Evolutionary conservation across 441 rosid species (phyloP).

Genomic region (Cnidoscolus chayamansa): DNA sequence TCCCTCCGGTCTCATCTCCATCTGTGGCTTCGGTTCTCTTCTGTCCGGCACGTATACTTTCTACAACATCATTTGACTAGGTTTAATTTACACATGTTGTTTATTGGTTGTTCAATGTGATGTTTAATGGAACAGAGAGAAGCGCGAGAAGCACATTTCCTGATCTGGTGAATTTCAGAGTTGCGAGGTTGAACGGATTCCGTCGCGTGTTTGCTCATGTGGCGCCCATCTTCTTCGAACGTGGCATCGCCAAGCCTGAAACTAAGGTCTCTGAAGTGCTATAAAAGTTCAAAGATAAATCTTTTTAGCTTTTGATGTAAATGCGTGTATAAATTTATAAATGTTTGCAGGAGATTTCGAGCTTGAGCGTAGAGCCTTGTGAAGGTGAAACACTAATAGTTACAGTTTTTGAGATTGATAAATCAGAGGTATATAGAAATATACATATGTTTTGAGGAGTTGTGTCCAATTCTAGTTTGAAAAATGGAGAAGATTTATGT

Average conservation of each 20-base stretch:
- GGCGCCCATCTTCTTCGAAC: slow-evolving; percentile 90
- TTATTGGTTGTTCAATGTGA: neutral
- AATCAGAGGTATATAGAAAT: slow-evolving; percentile 52
- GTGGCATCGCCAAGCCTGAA: slow-evolving; percentile 81
- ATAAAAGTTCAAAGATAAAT: too few species aligned
- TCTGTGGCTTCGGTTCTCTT: slow-evolving; percentile 90
- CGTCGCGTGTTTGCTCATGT: slow-evolving; percentile 78
- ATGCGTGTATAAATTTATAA: neutral
- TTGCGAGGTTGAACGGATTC: slow-evolving; percentile 68
- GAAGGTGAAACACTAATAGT: slow-evolving; percentile 69
- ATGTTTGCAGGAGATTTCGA: slow-evolving; percentile 70
- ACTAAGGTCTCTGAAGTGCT: slow-evolving; percentile 46
- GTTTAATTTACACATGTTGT: neutral
- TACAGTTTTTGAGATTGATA: slow-evolving; percentile 74
- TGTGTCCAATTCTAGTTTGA: neutral
- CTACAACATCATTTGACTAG: neutral
- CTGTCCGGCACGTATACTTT: slow-evolving; percentile 55
- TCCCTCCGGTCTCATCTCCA: slow-evolving; percentile 59
- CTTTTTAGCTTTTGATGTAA: neutral
- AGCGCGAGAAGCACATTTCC: slow-evolving; percentile 93
- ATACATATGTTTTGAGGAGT: neutral
- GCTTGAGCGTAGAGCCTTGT: slow-evolving; percentile 83
- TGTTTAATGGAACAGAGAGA: slow-evolving; percentile 40
- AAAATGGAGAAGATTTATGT: neutral
- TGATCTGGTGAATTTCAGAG: slow-evolving; percentile 66